These are phyloP conservation scores for Isabelozyma heimii DNA, from an alignment of 805 yeast genomes.

Conservation along the genomic window DNA sequence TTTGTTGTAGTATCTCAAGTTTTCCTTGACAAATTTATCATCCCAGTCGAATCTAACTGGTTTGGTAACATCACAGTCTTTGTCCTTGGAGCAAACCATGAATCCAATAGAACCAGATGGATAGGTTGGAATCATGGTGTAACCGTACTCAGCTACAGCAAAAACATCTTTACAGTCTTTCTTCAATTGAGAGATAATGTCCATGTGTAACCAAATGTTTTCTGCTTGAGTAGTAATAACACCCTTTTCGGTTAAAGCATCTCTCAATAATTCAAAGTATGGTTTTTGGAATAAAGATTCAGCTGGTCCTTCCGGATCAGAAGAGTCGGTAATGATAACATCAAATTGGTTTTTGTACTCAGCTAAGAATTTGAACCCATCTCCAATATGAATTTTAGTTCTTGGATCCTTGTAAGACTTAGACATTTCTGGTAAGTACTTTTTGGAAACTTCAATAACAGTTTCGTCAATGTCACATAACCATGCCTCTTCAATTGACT, in stretches of 20 bases:
- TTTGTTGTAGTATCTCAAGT: conserved; percentile 80
- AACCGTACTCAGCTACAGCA: conserved; percentile 89
- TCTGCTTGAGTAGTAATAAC: conserved; percentile 94
- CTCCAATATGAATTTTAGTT: conserved; percentile 88
- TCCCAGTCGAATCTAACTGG: conserved; percentile 66
- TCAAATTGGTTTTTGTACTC: conserved; percentile 84
- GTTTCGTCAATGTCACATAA: conserved; percentile 95
- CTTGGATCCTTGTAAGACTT: conserved; percentile 83
- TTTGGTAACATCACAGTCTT: conserved; percentile 55
- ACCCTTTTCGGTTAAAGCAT: conserved; percentile 91
- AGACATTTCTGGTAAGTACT: conserved; percentile 86
- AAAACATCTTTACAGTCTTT: conserved; percentile 78
- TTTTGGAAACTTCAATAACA: conserved; percentile 81
- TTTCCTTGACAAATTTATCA: conserved; percentile 57
- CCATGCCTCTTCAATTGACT: conserved; percentile 80
- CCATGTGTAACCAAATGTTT: conserved; percentile 88
- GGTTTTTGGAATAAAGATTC: conserved; percentile 89
- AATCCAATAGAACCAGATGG: conserved; percentile 98
- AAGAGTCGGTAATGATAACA: conserved; percentile 94
- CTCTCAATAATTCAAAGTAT: conserved; percentile 78
- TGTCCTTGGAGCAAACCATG: conserved; percentile 88
- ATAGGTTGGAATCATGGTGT: conserved; percentile 92
- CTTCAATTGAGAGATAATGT: conserved; percentile 78
- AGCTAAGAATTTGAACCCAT: conserved; percentile 93
- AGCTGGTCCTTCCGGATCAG: conserved; percentile 99